Evolutionary conservation across 768 basidiomycete genomes (phyloP), one percentile per base, ranked within the genome.

Genomic region (Serendipita sp.): DNA sequence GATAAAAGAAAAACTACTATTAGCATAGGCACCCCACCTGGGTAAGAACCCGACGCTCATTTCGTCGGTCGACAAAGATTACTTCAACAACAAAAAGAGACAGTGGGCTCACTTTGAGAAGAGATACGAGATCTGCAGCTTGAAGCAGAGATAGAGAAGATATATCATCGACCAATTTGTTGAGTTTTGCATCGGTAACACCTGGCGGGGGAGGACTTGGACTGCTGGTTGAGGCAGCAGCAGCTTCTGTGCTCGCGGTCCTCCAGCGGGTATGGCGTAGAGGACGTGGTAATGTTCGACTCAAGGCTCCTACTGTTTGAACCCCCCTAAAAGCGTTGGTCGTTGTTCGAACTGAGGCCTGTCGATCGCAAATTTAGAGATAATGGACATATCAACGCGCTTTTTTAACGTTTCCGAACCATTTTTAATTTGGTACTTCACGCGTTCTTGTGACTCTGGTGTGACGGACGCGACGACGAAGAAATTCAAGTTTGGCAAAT

Each of bases 91-190:
- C 38, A 38, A 38, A 38, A 38, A 38, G 38, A 38, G 7, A 14
- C 38, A 2, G n/a, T 42, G 33, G 43, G 64, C 76, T 69, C 67
- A 88, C 95, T 82, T 99, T 99, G 69, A 99, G 79, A 33, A 86
- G 77, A 1, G 89, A 76, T 50, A 98, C 94, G 63, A 99, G 81
- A 77, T 98, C 95, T 13, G 95, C 87, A 3, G 95, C 95, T 72
- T 98, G 94, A 64, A 99, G 77, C 62, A 98, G 78, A 20, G 93
- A 90, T 67, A 98, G 74, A 22, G 78, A 75, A 3, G 92, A 89
- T 67, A 99, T 97, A 72, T 91, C 86, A 71, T 98, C 91, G 28
- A 99, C 96, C 69, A 99, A 86, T 64, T 82, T 81, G 56, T 75
- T 76, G 66, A 99, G 79, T 68, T 79, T 82, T 22, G 90, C 81